These are phyloP conservation scores for Chrysanthemum seticuspe DNA, from an alignment of 129 eudicot species.

Conservation along the genomic window DNA sequence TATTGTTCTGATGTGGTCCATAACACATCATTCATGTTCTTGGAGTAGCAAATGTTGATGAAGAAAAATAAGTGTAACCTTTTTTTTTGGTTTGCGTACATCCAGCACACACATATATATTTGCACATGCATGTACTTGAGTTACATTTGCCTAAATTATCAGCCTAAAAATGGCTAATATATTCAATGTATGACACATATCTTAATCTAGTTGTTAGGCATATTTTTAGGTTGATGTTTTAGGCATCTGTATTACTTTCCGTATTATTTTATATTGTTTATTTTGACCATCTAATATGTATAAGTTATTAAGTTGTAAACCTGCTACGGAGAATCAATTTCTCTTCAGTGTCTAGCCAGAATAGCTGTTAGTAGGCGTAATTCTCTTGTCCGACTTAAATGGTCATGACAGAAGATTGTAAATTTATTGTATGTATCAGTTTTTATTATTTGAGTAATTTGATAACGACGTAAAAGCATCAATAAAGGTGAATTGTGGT, in stretches of 20 bases:
- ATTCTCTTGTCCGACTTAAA: slow-evolving; percentile 6
- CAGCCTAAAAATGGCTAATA: too few relatives aligned
- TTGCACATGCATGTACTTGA: too few relatives aligned
- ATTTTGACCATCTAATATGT: neutral
- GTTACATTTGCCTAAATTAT: too few relatives aligned
- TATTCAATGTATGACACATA: neutral
- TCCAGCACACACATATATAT: neutral
- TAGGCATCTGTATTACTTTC: neutral
- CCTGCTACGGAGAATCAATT: neutral
- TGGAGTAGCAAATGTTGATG: slow-evolving; percentile 5
- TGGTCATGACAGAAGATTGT: slow-evolving; percentile 8
- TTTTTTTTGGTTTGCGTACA: neutral
- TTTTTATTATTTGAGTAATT: neutral
- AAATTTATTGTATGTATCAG: neutral
- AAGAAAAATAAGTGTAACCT: neutral
- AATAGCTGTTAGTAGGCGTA: slow-evolving; percentile 13
- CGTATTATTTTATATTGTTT: neutral
- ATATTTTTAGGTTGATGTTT: too few relatives aligned
- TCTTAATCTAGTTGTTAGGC: too few relatives aligned
- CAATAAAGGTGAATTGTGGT: neutral
- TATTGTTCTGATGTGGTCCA: slow-evolving; percentile 25
- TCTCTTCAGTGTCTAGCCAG: slow-evolving; percentile 2
- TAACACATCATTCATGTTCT: neutral
- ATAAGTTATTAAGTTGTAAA: neutral
- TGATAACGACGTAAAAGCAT: neutral